Percentiles rank a stretch among this genome's conserved stretches.
Evolutionary conservation across 208 protist genomes (phyloP).

Genomic region (Wallacemonas sp.): DNA sequence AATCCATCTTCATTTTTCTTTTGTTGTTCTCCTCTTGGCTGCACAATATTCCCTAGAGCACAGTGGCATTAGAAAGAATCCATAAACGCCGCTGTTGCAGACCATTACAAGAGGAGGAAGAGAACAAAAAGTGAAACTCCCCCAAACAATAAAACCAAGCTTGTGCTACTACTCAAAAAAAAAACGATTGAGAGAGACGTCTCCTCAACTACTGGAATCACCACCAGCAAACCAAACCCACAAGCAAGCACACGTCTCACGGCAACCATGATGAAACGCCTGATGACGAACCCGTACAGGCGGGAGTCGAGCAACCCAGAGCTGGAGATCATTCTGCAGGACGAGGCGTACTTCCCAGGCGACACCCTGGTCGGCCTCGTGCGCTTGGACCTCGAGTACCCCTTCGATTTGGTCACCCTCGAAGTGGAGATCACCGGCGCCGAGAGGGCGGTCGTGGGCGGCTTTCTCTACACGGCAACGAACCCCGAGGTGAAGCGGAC

Average conservation of each 20-base stretch:
- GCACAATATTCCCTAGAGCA: neutral
- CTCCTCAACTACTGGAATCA: too few relatives aligned
- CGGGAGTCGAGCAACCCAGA: slow-evolving; percentile 26
- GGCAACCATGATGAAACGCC: neutral
- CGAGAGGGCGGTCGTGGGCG: slow-evolving; percentile 36
- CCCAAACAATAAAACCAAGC: too few relatives aligned
- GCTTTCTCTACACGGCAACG: slow-evolving; percentile 21
- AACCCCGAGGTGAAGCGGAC: slow-evolving; percentile 43
- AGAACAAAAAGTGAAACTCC: too few relatives aligned
- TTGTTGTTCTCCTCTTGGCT: slow-evolving; percentile 5
- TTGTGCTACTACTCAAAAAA: too few relatives aligned
- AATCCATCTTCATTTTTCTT: slow-evolving; percentile 4
- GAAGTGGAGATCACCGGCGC: slow-evolving; percentile 38
- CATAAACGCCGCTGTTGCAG: too few relatives aligned
- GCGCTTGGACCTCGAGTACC: slow-evolving; percentile 35
- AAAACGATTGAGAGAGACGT: too few relatives aligned
- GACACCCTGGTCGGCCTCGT: slow-evolving; percentile 53
- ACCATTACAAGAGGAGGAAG: too few relatives aligned
- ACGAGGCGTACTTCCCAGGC: slow-evolving; percentile 42
- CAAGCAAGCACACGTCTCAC: neutral
- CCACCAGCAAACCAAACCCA: too few relatives aligned
- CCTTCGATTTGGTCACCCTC: slow-evolving; percentile 35
- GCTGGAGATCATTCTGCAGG: slow-evolving; percentile 34
- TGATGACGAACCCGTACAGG: slow-evolving; percentile 5
- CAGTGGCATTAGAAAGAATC: neutral